Conservation (phyloP, 2,329 filamentous ascomycete species). For the Apiospora kogelbergensis region DNA sequence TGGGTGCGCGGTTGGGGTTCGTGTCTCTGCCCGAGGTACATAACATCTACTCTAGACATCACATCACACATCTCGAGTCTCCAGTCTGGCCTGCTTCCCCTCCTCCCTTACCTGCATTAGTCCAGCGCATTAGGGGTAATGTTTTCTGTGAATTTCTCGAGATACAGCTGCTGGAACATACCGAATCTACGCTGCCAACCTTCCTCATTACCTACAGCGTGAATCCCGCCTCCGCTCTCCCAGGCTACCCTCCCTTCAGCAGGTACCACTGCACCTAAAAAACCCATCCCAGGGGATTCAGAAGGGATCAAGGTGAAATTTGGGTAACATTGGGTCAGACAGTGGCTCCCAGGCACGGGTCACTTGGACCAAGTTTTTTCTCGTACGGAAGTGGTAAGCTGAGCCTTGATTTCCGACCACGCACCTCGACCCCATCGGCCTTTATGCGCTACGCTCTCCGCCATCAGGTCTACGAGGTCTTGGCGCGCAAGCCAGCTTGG, state of each 20-base stretch:
- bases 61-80: background rate
- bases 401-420: slow-evolving; percentile 10
- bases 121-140: background rate
- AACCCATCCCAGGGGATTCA: slow-evolving; percentile 1
- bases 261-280: slow-evolving; percentile 1
- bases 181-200: background rate
- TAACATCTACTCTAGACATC: background rate
- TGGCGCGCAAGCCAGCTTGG: background rate
- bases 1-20: background rate
- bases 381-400: slow-evolving; percentile 13
- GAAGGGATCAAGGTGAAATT: slow-evolving; percentile 10
- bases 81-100: background rate
- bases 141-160: background rate
- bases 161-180: background rate
- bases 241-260: background rate
- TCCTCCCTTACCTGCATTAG: background rate
- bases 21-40: slow-evolving; percentile 3
- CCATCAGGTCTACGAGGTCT: slow-evolving; percentile 2
- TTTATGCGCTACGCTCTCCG: slow-evolving; percentile 6
- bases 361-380: slow-evolving; percentile 14
- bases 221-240: background rate
- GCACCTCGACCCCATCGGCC: slow-evolving; percentile 1
- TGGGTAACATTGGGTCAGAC: slow-evolving; percentile 14
- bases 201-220: background rate
- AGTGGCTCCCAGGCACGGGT: slow-evolving; percentile 13